Evolutionary conservation across 2,329 filamentous ascomycete genomes (phyloP), one percentile per base, ranked within the genome.

Genomic region (Thielaviopsis cerberus): DNA sequence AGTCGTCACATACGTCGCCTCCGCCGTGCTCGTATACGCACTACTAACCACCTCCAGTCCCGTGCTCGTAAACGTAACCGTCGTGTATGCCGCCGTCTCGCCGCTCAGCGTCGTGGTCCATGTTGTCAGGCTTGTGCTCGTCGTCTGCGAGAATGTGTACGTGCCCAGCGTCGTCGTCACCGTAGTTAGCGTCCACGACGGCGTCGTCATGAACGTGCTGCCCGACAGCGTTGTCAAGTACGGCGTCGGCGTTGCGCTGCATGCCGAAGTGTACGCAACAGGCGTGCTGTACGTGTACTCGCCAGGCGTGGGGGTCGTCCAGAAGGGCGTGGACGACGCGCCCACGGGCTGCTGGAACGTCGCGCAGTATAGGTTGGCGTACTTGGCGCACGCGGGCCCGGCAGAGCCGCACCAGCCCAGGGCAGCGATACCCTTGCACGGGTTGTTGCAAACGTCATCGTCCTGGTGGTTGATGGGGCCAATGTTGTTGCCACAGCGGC

Each of bases 391-490:
- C 2, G 53, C 53, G 10, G 53, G 53, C 3, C 51, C 48, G 37
- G 51, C 51, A 5, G 59, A 59, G 22, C 59, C 59, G 24, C 59
- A 61, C 59, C 57, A 59, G 23, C 59, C 59, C 22, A 59, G 57
- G 11, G 53, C 27, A n/a, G 37, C 8, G 41, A 57, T 51, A 17
- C 59, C 59, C 27, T 59, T 61, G 59, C 59, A 61, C 5, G 59
- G 54, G 57, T 59, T 61, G 51, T 61, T 61, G 51, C 59, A 61
- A 20, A 61, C 59, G 27, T 30, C 50, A 11, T 61, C 59, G 27
- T 56, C 51, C 52, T 61, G 59, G 24, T 51, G 59, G 57, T 54
- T 57, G 50, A 61, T 25, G 30, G 55, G 54, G 20, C 51, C 57
- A 13, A 54, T 57, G 37, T 59, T 53, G 57, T 61, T 61, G 26